Base-by-base conservation (phyloP, 2,329 filamentous ascomycete species). In the Ceratocystis harringtonii region DNA sequence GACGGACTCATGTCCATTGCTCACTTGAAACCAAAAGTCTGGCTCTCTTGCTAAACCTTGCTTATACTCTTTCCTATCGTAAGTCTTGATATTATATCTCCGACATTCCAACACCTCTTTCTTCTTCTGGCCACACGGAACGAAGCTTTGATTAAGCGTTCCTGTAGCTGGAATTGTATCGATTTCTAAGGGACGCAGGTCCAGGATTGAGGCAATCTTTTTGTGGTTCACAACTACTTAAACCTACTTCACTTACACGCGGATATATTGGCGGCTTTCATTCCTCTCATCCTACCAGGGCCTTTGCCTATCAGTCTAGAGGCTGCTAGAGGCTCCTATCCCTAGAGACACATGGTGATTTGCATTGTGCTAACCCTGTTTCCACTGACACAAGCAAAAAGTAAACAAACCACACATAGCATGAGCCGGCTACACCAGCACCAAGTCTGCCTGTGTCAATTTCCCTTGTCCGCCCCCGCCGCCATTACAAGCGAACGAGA, bases 111-210 rank as follows among this genome's bases (percentile, higher is more conserved):
- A 28, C 25, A 17, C 55, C 28, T 58, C 28, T 25, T 55, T 22
- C 12, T 12, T 15, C 50, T 36, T n/a, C 22, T 57, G 15, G 17
- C 6, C 17, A 10, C 52, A 32, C 15, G 52, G 55, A 58, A 58
- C 55, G 55, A 58, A 19, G 15, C n/a, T 7, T n/a, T 30, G 8
- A 30, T 12, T 30, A 3, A 32, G 55, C 55, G 55, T 58, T 58
- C 55, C 55, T 58, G 55, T 15, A 32, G 28, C 55, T 58, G 55
- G 55, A 58, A 58, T 58, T 58, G 55, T 58, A 58, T 58, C 28
- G 55, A 58, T 36, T 58, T 58, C 15, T 5, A 6, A 58, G 55
- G 55, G 55, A 36, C 55, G 30, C 55, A 58, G 1, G 32, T 19
- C 3, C 30, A 41, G 36, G 36, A 15, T 41, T 15, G 30, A n/a